Percentiles rank a stretch among this genome's conserved stretches.
These are phyloP conservation scores for Xylariaceae sp. DNA, from an alignment of 2,329 filamentous ascomycete species.

Conservation along the genomic window DNA sequence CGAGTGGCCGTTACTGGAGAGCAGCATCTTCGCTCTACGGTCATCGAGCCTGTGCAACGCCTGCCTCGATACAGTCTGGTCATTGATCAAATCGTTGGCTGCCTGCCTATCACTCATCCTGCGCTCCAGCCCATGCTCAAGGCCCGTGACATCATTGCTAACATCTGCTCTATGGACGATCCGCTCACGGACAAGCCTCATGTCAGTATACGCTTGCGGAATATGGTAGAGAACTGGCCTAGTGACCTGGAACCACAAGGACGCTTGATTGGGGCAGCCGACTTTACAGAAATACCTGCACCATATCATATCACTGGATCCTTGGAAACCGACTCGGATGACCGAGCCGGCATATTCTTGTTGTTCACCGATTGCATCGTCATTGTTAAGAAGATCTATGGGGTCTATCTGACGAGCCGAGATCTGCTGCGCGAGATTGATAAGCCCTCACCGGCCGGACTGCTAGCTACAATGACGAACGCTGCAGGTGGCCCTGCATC, in stretches of 20 bases:
- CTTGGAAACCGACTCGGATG: conserved; percentile 35
- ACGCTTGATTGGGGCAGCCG: conserved; percentile 74
- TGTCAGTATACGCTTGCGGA: conserved; percentile 67
- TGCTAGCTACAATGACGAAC: conserved; percentile 61
- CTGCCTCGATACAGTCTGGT: conserved; percentile 92
- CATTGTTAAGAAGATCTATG: conserved; percentile 66
- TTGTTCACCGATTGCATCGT: conserved; percentile 81
- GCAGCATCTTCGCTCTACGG: conserved; percentile 80
- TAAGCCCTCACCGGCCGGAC: conserved; percentile 63
- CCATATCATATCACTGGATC: conserved; percentile 55
- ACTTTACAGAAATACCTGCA: conserved; percentile 71
- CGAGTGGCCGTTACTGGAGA: conserved; percentile 80
- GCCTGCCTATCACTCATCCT: conserved; percentile 79
- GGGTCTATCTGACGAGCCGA: conserved; percentile 63
- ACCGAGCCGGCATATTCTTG: conserved; percentile 67
- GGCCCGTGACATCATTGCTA: conserved; percentile 88
- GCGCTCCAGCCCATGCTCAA: conserved; percentile 79
- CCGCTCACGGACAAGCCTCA: conserved; percentile 66
- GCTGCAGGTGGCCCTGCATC: conserved; percentile 55
- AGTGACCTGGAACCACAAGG: conserved; percentile 66
- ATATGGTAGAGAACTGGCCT: conserved; percentile 76
- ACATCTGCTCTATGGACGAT: conserved; percentile 90
- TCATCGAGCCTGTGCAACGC: conserved; percentile 95
- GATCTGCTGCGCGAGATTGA: conserved; percentile 82
- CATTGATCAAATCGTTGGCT: conserved; percentile 90